Base-by-base conservation (phyloP, 305 asterid species). In the Fraxinus floribunda region DNA sequence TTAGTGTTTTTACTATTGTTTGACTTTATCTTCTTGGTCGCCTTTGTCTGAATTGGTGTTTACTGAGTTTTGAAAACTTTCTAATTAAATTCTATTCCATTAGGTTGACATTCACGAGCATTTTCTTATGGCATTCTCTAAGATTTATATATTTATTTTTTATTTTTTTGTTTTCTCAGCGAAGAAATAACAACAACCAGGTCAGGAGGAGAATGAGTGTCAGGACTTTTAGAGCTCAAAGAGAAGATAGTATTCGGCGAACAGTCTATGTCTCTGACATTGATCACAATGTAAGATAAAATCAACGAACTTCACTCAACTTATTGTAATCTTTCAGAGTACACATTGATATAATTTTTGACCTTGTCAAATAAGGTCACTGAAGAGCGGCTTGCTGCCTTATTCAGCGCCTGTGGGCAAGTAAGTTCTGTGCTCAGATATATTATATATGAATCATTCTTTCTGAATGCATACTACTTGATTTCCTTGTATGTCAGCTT, bases 231-330 rank as follows among this genome's bases (percentile, higher is more conserved):
- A 91, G 89, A 88, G 98, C 97, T 89, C 97, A 94, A 84, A 94
- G 97, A 89, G 98, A 95, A 81, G 97, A 94, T 88, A 93, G 95
- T 81, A 91, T 95, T 66, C 89, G 95, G 90, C 90, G 99, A 84
- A 95, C 99, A 81, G 98, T 95, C 78, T 95, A 95, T 86, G 99
- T 95, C 75, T 90, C 99, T 22, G 99, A 93, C 86, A 89, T 95
- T 79, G 97, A 92, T 86, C 95, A 92, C 85, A 93, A 87, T 88
- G 99, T 94, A 87, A 89, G 95, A 74, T 29, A 70, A 80, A 41
- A 52, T 78, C 74, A 64, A 46, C 39, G 3, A 20, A 73, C 18
- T 78, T 79, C 44, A 34, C 77, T 41, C 75, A 0, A 55, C 80
- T 15, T 78, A 16, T 68, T 38, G 26, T 72, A 3, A 55, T 30